These are phyloP conservation scores for Furcasterigmium furcatum DNA, from an alignment of 2,329 filamentous ascomycete species.

Conservation along the genomic window DNA sequence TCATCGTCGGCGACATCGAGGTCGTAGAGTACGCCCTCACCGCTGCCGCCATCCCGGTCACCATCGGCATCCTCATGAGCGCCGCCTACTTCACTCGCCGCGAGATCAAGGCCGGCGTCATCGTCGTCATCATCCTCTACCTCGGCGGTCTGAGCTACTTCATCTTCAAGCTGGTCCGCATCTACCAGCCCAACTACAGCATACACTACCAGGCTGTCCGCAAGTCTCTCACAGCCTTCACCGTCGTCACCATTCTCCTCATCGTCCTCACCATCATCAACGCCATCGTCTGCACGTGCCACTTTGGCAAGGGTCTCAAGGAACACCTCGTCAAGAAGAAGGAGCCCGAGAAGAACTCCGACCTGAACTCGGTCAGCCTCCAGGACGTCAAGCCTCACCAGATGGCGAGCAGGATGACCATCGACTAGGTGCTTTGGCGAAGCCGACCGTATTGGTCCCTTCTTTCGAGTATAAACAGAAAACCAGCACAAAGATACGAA, in stretches of 20 bases:
- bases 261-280: constrained; percentile 87
- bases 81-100: constrained; percentile 82
- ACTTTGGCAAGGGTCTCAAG: constrained; percentile 89
- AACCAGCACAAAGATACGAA: constrained; percentile 13
- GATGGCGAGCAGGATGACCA: constrained; percentile 56
- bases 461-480: no score
- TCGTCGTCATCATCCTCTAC: constrained; percentile 77
- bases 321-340: constrained; percentile 66
- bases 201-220: constrained; percentile 72
- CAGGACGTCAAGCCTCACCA: constrained; percentile 54
- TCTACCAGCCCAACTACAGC: constrained; percentile 68
- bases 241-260: constrained; percentile 85
- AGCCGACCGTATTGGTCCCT: no score
- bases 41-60: constrained; percentile 84
- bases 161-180: constrained; percentile 95
- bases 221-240: constrained; percentile 87
- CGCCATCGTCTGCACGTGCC: constrained; percentile 81
- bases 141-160: constrained; percentile 91
- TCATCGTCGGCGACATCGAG: constrained; percentile 72
- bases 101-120: constrained; percentile 79
- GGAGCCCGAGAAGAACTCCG: constrained; percentile 50
- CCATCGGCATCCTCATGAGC: constrained; percentile 80
- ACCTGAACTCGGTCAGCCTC: constrained; percentile 52
- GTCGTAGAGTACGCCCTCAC: constrained; percentile 82
- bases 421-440: constrained; percentile 50